Conservation (phyloP, 345 rosid species). For the Eucalyptus fibrosa region DNA sequence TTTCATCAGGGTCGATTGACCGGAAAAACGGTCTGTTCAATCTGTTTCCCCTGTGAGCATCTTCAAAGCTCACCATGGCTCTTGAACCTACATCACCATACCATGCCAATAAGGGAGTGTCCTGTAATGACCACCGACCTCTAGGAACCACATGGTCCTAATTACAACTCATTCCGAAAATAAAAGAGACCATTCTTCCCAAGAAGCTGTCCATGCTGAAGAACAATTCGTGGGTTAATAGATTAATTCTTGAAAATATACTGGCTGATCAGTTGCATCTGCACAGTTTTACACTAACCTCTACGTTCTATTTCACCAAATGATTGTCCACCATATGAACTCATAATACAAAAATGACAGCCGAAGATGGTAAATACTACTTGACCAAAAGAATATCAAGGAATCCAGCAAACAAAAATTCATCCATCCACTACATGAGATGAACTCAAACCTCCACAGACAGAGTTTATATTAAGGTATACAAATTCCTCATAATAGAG, state of each 20-base stretch:
- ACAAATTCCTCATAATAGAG: not conserved
- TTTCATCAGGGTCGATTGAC: conserved; percentile 22
- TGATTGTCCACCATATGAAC: not conserved
- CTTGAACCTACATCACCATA: conserved; percentile 15
- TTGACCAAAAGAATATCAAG: not conserved
- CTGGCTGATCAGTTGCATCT: not conserved
- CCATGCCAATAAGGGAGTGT: not conserved
- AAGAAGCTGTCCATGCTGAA: not conserved
- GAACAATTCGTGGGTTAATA: not conserved
- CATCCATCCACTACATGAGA: not conserved
- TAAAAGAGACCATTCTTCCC: not conserved
- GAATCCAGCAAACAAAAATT: not conserved
- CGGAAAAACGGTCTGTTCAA: conserved; percentile 5
- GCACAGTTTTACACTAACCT: not conserved
- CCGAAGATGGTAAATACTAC: not conserved
- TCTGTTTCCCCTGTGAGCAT: conserved; percentile 3
- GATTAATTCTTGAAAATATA: not conserved
- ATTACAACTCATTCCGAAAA: not conserved
- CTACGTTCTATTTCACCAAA: not conserved
- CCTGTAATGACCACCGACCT: not conserved
- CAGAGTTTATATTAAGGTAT: not conserved
- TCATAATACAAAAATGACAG: not conserved
- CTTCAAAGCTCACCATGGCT: conserved; percentile 31
- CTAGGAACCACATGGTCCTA: not conserved
- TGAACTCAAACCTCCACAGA: not conserved